Conservation (phyloP, 2,329 filamentous ascomycete genomes). For the Hypoxylon sp. region DNA sequence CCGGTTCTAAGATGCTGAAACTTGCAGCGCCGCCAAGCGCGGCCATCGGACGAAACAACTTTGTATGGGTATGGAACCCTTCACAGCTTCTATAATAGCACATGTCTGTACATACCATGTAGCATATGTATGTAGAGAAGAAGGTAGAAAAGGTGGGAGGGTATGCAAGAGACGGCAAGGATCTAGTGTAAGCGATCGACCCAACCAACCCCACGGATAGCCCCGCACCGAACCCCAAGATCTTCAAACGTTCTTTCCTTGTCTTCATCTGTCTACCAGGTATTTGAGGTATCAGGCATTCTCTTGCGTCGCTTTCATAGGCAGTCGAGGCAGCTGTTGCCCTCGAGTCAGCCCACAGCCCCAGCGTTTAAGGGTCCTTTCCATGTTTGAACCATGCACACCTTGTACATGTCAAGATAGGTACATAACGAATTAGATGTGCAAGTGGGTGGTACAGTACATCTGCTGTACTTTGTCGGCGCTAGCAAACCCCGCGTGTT, state of each 20-base stretch:
- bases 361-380: slow-evolving; percentile 14
- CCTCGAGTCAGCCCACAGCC: slow-evolving; percentile 16
- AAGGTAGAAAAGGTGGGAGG: slow-evolving; percentile 22
- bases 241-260: slow-evolving; percentile 46
- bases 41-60: slow-evolving; percentile 33
- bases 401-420: slow-evolving; percentile 6
- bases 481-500: slow-evolving; percentile 13
- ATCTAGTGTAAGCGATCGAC: slow-evolving; percentile 43
- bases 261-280: slow-evolving; percentile 18
- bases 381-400: neutral
- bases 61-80: slow-evolving; percentile 33
- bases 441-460: slow-evolving; percentile 14
- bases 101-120: slow-evolving; percentile 1
- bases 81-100: slow-evolving; percentile 7
- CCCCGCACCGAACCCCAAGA: slow-evolving; percentile 47
- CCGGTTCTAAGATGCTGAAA: slow-evolving; percentile 6
- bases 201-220: slow-evolving; percentile 49
- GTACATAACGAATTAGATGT: slow-evolving; percentile 5
- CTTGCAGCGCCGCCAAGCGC: slow-evolving; percentile 29
- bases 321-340: slow-evolving; percentile 23
- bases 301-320: slow-evolving; percentile 21
- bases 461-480: slow-evolving; percentile 18
- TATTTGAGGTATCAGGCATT: slow-evolving; percentile 22
- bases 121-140: slow-evolving; percentile 2
- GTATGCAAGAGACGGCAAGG: slow-evolving; percentile 33